A percentile compares a stretch with the other conserved stretches of the same genome.
Evolutionary conservation across 805 yeast species (phyloP).

Genomic region (Saccharomyces paradoxus): DNA sequence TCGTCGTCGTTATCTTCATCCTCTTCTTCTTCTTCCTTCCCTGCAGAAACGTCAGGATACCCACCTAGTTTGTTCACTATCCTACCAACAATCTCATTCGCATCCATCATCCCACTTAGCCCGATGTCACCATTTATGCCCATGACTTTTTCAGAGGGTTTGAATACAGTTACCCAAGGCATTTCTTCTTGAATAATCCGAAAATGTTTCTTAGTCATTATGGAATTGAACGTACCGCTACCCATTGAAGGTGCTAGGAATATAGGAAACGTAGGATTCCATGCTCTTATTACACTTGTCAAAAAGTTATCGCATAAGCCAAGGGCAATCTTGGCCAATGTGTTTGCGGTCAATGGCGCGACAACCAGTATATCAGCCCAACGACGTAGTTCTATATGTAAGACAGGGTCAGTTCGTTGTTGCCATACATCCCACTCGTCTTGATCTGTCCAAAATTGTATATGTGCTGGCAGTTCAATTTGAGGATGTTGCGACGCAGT

Average conservation of each 20-base stretch:
- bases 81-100: constrained; percentile 85
- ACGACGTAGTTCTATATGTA: constrained; percentile 87
- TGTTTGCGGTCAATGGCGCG: constrained; percentile 92
- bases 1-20: constrained; percentile 33
- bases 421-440: constrained; percentile 91
- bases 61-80: constrained; percentile 63
- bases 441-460: constrained; percentile 82
- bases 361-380: constrained; percentile 93
- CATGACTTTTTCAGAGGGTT: constrained; percentile 88
- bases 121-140: constrained; percentile 94
- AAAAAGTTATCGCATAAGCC: constrained; percentile 89
- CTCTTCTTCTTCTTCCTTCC: constrained; percentile 37
- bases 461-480: constrained; percentile 53
- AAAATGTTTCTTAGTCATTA: constrained; percentile 77
- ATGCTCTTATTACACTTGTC: constrained; percentile 86
- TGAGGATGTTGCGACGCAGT: constrained; percentile 21
- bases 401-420: constrained; percentile 73
- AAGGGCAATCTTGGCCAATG: constrained; percentile 76
- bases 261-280: constrained; percentile 88
- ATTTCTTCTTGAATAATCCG: constrained; percentile 72
- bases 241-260: constrained; percentile 93
- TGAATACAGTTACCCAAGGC: constrained; percentile 86
- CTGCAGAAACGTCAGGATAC: constrained; percentile 46
- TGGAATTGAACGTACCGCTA: constrained; percentile 79
- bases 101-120: constrained; percentile 98